Base-by-base conservation (phyloP, 306 rosid species). In the Abrus pulchellus region DNA sequence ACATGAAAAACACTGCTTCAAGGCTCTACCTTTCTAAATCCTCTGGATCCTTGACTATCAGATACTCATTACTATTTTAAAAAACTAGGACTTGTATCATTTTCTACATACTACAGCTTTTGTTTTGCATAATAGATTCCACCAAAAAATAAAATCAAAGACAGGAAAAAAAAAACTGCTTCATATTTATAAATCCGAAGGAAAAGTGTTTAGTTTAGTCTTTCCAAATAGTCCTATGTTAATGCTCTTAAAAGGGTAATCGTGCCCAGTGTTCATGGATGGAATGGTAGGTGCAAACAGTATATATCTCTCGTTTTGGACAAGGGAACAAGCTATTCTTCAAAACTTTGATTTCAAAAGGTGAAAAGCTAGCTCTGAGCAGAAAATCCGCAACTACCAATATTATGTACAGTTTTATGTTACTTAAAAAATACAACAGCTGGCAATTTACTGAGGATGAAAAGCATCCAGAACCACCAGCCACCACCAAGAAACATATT, bases 201-300 rank as follows among this genome's bases (percentile, higher is more conserved):
- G 38, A 54, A 34, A 63, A 72, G 52, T 20, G 9, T 68, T 45
- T 10, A 20, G 12, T 54, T 54, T 4, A 52, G 74, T 45, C 13
- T 45, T 29, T 45, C 57, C 9, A 50, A 32, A 41, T 11, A 41
- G 43, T 33, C 68, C 45, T 33, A 29, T 30, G 29, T 2, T 27
- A 68, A 68, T 28, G 27, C 27, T 47, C 27, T 56, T 10, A 1
- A 60, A 59, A 32, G 49, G 38, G 56, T 29, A n/a, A 34, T 11
- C 14, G 9, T 33, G 32, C 32, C 29, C 14, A 67, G 54, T 27
- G 13, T 43, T 47, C 56, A 47, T 28, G 59, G 28, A 68, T 47
- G 36, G 32, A 13, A 68, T 47, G 54, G 34, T 40, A 27, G 55
- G 14, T 3, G 36, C 55, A 67, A 68, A 72, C 48, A 70, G 76